A percentile compares a stretch with the other conserved stretches of the same genome.
Conservation (phyloP, 2,329 filamentous ascomycete species). For the Alternaria sp. region DNA sequence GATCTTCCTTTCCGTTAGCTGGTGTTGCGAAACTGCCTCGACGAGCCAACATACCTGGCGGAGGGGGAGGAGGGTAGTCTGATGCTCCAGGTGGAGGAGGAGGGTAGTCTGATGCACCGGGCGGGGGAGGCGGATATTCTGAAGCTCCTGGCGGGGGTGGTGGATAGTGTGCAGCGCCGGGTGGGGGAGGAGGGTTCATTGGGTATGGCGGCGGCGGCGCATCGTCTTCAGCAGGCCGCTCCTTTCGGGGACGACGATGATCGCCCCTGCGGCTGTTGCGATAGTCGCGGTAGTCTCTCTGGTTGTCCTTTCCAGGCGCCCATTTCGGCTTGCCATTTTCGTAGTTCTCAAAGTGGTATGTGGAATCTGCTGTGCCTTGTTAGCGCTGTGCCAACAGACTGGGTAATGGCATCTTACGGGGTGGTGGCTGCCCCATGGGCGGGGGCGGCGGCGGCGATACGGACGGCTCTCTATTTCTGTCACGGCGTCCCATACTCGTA, state of each 20-base stretch:
- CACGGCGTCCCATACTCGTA: slow-evolving; percentile 32
- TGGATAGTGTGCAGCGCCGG: slow-evolving; percentile 7
- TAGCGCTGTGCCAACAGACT: neutral
- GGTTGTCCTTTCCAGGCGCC: slow-evolving; percentile 32
- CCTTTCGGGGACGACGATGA: slow-evolving; percentile 26
- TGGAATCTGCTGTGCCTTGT: slow-evolving; percentile 25
- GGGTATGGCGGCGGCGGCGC: slow-evolving; percentile 27
- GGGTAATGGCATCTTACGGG: neutral
- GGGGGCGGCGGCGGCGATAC: slow-evolving; percentile 29
- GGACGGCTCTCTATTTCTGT: slow-evolving; percentile 13
- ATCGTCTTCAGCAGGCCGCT: slow-evolving; percentile 24
- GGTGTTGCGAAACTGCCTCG: neutral
- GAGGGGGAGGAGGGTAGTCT: neutral
- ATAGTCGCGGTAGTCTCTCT: slow-evolving; percentile 32
- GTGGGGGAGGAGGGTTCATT: slow-evolving; percentile 8
- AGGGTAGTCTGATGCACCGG: neutral
- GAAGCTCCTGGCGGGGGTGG: slow-evolving; percentile 17
- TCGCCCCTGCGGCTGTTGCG: slow-evolving; percentile 31
- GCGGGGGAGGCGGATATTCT: neutral
- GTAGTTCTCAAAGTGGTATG: slow-evolving; percentile 39
- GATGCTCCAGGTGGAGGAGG: slow-evolving; percentile 1
- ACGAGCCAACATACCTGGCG: slow-evolving; percentile 4
- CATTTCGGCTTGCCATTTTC: slow-evolving; percentile 40
- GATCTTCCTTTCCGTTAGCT: neutral
- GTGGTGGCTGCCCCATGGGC: slow-evolving; percentile 25